Evolutionary conservation across 169 alveolate species (phyloP), one percentile per base, ranked within the genome.

Genomic region (Plasmodium knowlesi): DNA sequence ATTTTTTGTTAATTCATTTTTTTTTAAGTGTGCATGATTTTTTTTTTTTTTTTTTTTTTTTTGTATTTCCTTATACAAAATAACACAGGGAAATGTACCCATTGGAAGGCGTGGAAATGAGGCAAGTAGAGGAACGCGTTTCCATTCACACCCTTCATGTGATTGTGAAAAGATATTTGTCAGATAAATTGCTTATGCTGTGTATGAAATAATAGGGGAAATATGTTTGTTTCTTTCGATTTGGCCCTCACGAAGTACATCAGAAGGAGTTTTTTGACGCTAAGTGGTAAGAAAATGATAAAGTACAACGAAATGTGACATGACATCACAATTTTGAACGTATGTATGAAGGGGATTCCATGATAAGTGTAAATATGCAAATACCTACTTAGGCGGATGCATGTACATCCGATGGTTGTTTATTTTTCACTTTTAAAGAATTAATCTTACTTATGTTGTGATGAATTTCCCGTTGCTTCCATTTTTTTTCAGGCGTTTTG

Each of bases 401-500:
- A 25, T 25, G 6, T 67, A 28, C 22, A 67, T 67, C 76, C 39
- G n/a, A 67, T 25, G n/a, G 12, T 10, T 22, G 37, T 22, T 67
- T 1, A 67, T 67, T 67, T 67, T 67, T 67, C 76, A 67, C 41
- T 28, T 67, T 67, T 16, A 28, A 67, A 22, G 76, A 22, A 67
- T 22, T 67, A 19, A 22, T 67, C 37, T 25, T n/a, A 25, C 74
- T 1, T 50, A 67, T 67, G 37, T 67, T 22, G 76, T 67, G 37
- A 67, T 81, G 32, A 81, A 81, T 30, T 81, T 30, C 43, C n/a
- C 41, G 12, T 70, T 83, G 41, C 76, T 71, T 83, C 39, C 28
- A 28, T 16, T 53, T 74, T 85, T 85, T 85, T 73, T 73, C 54
- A 85, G 93, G 93, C 46, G 78, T 70, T 28, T 43, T 85, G 67